phyloP scores from a whole-genome alignment of 371 early-diverging fungal genomes.

The Fennellomyces sp. region DNA sequence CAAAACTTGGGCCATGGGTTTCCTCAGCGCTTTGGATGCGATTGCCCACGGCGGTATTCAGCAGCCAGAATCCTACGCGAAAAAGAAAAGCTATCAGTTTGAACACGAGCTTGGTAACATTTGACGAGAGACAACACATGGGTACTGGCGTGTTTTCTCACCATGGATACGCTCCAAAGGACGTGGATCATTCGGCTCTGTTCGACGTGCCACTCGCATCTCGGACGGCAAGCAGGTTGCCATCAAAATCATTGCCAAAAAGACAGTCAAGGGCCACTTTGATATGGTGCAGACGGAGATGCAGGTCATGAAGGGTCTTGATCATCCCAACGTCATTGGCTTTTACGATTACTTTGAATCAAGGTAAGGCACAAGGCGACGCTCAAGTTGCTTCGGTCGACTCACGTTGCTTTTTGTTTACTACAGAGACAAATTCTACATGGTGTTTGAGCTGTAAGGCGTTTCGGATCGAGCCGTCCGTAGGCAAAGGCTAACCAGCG shows the following conservation, averaged over 20 bases:
- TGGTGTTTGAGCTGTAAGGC: slow-evolving; percentile 83
- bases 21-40: slow-evolving; percentile 12
- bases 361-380: slow-evolving; percentile 22
- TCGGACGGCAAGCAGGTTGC: slow-evolving; percentile 65
- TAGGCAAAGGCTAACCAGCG: neutral
- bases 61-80: slow-evolving; percentile 47
- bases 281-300: slow-evolving; percentile 79
- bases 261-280: slow-evolving; percentile 62
- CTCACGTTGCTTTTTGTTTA: neutral
- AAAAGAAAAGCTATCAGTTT: slow-evolving; percentile 69
- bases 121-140: neutral
- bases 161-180: slow-evolving; percentile 35
- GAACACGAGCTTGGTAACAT: slow-evolving; percentile 58
- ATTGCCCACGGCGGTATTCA: slow-evolving; percentile 17
- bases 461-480: neutral
- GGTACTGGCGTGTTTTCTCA: neutral
- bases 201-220: slow-evolving; percentile 62
- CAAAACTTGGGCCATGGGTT: slow-evolving; percentile 12
- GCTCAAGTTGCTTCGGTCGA: neutral
- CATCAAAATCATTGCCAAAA: slow-evolving; percentile 78
- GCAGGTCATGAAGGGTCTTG: slow-evolving; percentile 60
- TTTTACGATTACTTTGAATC: slow-evolving; percentile 83
- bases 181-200: slow-evolving; percentile 80
- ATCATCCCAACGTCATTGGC: slow-evolving; percentile 82
- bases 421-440: slow-evolving; percentile 73